Base-by-base conservation (phyloP, 345 rosid species). In the Turnera subulata region DNA sequence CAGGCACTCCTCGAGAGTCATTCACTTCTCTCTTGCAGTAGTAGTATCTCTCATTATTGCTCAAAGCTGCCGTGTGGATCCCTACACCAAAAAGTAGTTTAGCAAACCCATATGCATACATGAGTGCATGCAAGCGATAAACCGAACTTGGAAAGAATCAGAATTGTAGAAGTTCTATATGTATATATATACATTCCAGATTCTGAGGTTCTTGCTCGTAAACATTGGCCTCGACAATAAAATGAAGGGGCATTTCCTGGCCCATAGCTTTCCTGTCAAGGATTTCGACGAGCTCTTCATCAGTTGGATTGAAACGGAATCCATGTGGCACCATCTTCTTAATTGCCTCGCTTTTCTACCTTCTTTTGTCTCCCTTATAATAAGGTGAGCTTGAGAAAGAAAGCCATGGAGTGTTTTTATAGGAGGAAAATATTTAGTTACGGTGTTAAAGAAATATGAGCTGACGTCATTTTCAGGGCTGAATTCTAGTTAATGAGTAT, bases 1-100 rank as follows among this genome's bases (percentile, higher is more conserved):
- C 78, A 1, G 18, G 2, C 0, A 77, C 81, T 70, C 73, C 76
- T 11, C 78, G 49, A 0, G 81, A 77, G 17, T 70, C 73, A 39
- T 59, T 66, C n/a, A 16, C 26, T 8, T 56, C 68, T 49, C 37
- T 70, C 52, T 46, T 60, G 19, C 61, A 59, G 11, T 32, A 70
- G 35, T 42, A 70, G 55, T 29, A 70, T 23, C 69, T 53, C 68
- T 70, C 65, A 0, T 64, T 38, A 2, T 54, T 54, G 15, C 60
- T 50, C 1, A 64, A 15, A 20, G 38, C 12, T 17, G 6, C 11
- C 20, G 3, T 18, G 6, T 48, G 25, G 11, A 40, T 51, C 74
- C 69, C 74, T 64, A 29, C 5, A 16, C 24, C 21, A 0, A 44
- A 17, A 3, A 20, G 24, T 35, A 2, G 11, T 11, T 8, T 5